These are phyloP conservation scores for Trebouxiophyceae sp. DNA, from an alignment of 163 green algal species.

Conservation along the genomic window DNA sequence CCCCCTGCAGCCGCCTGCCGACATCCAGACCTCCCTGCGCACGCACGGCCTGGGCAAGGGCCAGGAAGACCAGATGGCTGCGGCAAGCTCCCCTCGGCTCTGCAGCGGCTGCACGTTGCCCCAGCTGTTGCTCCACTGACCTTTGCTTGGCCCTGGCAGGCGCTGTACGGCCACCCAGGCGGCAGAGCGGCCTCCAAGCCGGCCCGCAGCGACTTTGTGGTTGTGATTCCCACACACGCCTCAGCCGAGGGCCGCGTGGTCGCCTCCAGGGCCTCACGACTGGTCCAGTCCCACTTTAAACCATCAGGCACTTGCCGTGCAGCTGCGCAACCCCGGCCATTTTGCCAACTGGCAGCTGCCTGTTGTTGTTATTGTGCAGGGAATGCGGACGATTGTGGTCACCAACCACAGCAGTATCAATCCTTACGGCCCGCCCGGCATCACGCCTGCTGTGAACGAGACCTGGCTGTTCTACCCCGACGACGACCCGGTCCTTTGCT, in stretches of 20 bases:
- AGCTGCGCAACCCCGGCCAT: too few species aligned
- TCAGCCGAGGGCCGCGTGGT: background rate
- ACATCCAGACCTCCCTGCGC: background rate
- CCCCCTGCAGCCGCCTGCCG: too few species aligned
- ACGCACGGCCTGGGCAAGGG: background rate
- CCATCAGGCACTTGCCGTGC: background rate
- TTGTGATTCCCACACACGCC: background rate
- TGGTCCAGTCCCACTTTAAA: background rate
- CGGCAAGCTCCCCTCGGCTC: background rate
- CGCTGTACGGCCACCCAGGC: background rate
- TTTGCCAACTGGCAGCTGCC: too few species aligned
- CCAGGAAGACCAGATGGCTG: background rate
- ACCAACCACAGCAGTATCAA: constrained; percentile 15
- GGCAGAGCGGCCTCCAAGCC: background rate
- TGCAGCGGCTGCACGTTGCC: too few species aligned
- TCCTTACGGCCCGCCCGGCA: constrained; percentile 12
- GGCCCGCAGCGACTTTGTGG: background rate
- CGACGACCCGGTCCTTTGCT: constrained; percentile 17
- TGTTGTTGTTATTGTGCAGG: constrained; percentile 9
- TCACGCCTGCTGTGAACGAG: constrained; percentile 7
- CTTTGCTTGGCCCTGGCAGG: too few species aligned
- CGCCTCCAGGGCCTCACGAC: background rate
- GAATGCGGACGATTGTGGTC: constrained; percentile 25
- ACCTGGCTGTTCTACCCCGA: constrained; percentile 21
- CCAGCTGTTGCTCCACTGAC: too few species aligned